Evolutionary conservation across 768 basidiomycete species (phyloP).

Genomic region (Russula sp.): DNA sequence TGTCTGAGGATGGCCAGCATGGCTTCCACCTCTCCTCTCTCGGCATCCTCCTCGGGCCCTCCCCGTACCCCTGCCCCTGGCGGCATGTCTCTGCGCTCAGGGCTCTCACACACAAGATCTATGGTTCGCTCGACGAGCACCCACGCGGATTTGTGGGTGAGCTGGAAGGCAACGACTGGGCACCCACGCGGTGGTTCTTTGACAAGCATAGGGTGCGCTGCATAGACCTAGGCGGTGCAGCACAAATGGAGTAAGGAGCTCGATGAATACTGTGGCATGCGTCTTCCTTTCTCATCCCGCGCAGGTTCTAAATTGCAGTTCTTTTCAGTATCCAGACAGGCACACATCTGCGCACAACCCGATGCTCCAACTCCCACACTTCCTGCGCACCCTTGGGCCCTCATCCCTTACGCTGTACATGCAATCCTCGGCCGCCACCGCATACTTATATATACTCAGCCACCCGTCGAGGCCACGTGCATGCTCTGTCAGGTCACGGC

Average conservation of each 20-base stretch:
- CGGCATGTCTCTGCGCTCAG: conserved; percentile 62
- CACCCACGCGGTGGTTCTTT: conserved; percentile 56
- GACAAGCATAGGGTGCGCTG: conserved; percentile 50
- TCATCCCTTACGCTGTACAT: conserved; percentile 76
- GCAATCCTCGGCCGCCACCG: conserved; percentile 67
- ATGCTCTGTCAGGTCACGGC: conserved; percentile 57
- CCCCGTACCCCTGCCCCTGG: conserved; percentile 65
- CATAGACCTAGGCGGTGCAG: conserved; percentile 53
- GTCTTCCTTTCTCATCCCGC: not conserved
- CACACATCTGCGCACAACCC: conserved; percentile 39
- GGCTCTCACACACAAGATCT: conserved; percentile 39
- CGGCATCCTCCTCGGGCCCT: conserved; percentile 64
- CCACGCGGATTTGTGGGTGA: conserved; percentile 27
- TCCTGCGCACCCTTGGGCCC: conserved; percentile 72
- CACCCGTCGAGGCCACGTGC: conserved; percentile 75
- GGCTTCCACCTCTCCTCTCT: conserved; percentile 77
- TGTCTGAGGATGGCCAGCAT: conserved; percentile 65
- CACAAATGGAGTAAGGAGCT: conserved; percentile 63
- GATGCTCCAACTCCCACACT: conserved; percentile 64
- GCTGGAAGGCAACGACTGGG: conserved; percentile 54
- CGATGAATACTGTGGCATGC: conserved; percentile 20
- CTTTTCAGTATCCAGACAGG: too few species aligned
- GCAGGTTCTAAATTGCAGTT: too few species aligned
- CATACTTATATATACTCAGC: conserved; percentile 71
- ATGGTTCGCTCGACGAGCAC: not conserved